Conservation (phyloP, 164 flowering plant species). For the Nymphaea colorata region DNA sequence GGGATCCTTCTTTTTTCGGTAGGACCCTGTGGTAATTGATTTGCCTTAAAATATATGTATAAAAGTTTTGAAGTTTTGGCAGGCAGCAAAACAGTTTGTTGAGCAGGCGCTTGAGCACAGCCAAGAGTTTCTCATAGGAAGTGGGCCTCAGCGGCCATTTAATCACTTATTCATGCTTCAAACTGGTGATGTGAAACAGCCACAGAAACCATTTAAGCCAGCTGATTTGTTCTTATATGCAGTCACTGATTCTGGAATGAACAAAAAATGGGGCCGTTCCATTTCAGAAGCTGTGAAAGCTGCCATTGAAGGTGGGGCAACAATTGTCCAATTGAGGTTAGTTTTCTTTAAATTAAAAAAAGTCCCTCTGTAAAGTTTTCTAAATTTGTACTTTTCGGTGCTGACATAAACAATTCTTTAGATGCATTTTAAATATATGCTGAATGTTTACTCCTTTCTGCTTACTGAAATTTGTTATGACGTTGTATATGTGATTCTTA, state of each 20-base stretch:
- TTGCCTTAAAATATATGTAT: too few relatives aligned
- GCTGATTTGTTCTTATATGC: constrained; percentile 67
- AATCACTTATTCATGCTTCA: constrained; percentile 67
- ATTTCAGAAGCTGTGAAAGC: constrained; percentile 76
- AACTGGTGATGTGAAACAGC: constrained; percentile 8
- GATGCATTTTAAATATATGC: too few relatives aligned
- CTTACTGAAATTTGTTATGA: too few relatives aligned
- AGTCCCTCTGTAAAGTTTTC: too few relatives aligned
- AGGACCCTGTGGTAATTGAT: neutral
- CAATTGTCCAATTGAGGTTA: constrained; percentile 84
- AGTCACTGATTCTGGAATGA: constrained; percentile 85
- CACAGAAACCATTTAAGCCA: constrained; percentile 34
- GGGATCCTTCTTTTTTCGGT: neutral
- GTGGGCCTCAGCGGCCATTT: constrained; percentile 84
- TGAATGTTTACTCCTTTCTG: too few relatives aligned
- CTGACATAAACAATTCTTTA: too few relatives aligned
- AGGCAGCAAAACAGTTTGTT: constrained; percentile 77
- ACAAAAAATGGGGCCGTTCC: constrained; percentile 72
- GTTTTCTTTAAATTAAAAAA: constrained; percentile 5
- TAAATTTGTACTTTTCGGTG: too few relatives aligned
- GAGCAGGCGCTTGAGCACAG: constrained; percentile 71
- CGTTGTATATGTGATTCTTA: too few relatives aligned
- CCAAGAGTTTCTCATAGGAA: constrained; percentile 71
- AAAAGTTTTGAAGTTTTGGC: constrained; percentile 11
- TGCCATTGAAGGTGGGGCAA: constrained; percentile 92